Conservation (phyloP, 495 filamentous ascomycete genomes). For the Delitschia confertaspora region DNA sequence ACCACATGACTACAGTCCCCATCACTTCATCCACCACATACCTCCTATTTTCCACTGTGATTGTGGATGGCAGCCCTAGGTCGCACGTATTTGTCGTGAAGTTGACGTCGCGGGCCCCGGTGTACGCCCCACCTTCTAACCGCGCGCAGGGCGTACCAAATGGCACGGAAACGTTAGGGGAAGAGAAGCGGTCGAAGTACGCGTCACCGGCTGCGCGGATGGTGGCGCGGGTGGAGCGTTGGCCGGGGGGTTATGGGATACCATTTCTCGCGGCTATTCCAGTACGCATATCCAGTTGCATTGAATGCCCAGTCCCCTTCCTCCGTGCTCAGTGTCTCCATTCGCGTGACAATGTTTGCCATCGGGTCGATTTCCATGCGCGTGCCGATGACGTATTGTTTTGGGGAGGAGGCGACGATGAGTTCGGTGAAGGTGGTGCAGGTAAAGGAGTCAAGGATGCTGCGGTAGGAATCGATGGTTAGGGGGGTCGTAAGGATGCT, state of each 20-base stretch:
- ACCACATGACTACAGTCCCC: conserved; percentile 39
- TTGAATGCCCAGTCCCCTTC: conserved; percentile 23
- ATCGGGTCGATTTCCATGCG: conserved; percentile 8
- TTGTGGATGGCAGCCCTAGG: conserved; percentile 33
- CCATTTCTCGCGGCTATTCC: conserved; percentile 16
- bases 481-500: conserved; percentile 7
- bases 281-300: conserved; percentile 24
- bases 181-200: conserved; percentile 32
- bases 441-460: conserved; percentile 9
- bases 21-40: conserved; percentile 42
- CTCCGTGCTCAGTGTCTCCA: conserved; percentile 16
- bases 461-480: conserved; percentile 7
- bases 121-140: conserved; percentile 42
- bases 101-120: conserved; percentile 25
- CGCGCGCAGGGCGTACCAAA: conserved; percentile 42
- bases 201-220: conserved; percentile 23
- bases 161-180: conserved; percentile 38
- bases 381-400: conserved; percentile 23
- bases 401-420: conserved; percentile 12
- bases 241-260: conserved; percentile 5
- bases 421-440: conserved; percentile 22
- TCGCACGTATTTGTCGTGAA: conserved; percentile 35
- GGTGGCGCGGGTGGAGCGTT: conserved; percentile 7
- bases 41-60: conserved; percentile 32
- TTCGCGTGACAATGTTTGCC: conserved; percentile 15